Evolutionary conservation across 2,329 filamentous ascomycete species (phyloP).

Genomic region (Bipolaris zeicola): DNA sequence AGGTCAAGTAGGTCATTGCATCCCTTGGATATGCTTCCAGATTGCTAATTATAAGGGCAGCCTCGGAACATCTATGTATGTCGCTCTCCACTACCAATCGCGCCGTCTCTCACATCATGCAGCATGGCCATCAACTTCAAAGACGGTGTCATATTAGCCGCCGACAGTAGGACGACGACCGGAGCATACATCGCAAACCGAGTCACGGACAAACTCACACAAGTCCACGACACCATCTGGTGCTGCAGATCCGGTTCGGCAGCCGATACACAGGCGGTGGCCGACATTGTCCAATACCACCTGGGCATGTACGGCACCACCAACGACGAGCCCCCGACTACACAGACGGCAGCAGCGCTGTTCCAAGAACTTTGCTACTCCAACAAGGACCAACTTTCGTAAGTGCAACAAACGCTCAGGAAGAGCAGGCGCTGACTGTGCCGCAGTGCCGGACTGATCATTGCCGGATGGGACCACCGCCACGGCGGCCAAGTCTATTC

Average conservation of each 20-base stretch:
- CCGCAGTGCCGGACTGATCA: constrained; percentile 88
- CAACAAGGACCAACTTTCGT: constrained; percentile 95
- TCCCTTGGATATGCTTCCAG: neutral
- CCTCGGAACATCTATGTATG: constrained; percentile 96
- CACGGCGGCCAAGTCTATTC: constrained; percentile 98
- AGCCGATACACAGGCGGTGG: constrained; percentile 96
- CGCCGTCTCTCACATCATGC: constrained; percentile 31
- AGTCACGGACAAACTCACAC: constrained; percentile 98
- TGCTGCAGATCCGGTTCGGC: constrained; percentile 98
- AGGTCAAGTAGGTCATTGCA: constrained; percentile 83
- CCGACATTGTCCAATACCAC: constrained; percentile 97
- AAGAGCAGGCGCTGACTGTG: constrained; percentile 22
- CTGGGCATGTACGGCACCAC: constrained; percentile 88
- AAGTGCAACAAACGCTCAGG: constrained; percentile 44
- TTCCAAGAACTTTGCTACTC: constrained; percentile 98
- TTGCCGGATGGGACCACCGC: constrained; percentile 95
- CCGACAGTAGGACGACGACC: constrained; percentile 96
- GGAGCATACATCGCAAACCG: constrained; percentile 98
- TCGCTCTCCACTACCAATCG: constrained; percentile 25
- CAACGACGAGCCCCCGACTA: constrained; percentile 89
- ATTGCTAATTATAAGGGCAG: constrained; percentile 53
- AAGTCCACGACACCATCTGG: constrained; percentile 99
- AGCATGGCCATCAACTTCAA: constrained; percentile 99
- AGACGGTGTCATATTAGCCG: constrained; percentile 95
- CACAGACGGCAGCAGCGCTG: constrained; percentile 90